phyloP scores from a whole-genome alignment of 2,329 filamentous ascomycete genomes.

The Cladophialophora exuberans region DNA sequence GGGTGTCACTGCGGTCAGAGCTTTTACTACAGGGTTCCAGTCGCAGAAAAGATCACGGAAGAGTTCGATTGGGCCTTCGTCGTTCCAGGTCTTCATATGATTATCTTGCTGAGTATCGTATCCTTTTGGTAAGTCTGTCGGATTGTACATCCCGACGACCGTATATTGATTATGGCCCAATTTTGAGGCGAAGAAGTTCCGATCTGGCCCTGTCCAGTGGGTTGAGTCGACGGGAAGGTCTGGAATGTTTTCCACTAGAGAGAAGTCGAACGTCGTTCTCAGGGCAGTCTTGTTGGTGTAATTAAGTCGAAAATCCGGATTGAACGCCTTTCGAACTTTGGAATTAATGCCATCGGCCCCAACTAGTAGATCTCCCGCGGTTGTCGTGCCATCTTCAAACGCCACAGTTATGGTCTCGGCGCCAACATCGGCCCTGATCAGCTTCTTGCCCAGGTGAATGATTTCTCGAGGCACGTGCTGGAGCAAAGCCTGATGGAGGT shows the following conservation, averaged over 20 bases:
- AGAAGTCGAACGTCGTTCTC: slow-evolving; percentile 50
- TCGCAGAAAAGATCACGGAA: slow-evolving; percentile 45
- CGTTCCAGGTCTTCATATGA: slow-evolving; percentile 45
- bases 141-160: slow-evolving; percentile 44
- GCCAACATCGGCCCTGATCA: slow-evolving; percentile 41
- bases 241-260: slow-evolving; percentile 45
- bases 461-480: slow-evolving; percentile 47
- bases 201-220: slow-evolving; percentile 49
- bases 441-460: slow-evolving; percentile 51
- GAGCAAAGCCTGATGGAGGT: slow-evolving; percentile 54
- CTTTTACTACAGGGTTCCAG: slow-evolving; percentile 49
- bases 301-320: slow-evolving; percentile 43
- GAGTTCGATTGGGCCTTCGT: slow-evolving; percentile 41
- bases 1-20: slow-evolving; percentile 47
- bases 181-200: slow-evolving; percentile 50
- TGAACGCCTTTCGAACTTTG: slow-evolving; percentile 43
- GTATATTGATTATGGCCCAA: slow-evolving; percentile 49
- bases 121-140: slow-evolving; percentile 35
- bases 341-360: slow-evolving; percentile 60
- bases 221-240: slow-evolving; percentile 48
- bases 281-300: slow-evolving; percentile 53
- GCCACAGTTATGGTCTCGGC: slow-evolving; percentile 40
- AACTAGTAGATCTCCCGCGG: slow-evolving; percentile 53
- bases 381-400: slow-evolving; percentile 54
- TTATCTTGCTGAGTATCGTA: slow-evolving; percentile 29